These are phyloP conservation scores for Fusarium sterilihyphosum DNA, from an alignment of 2,329 filamentous ascomycete species.

Conservation along the genomic window DNA sequence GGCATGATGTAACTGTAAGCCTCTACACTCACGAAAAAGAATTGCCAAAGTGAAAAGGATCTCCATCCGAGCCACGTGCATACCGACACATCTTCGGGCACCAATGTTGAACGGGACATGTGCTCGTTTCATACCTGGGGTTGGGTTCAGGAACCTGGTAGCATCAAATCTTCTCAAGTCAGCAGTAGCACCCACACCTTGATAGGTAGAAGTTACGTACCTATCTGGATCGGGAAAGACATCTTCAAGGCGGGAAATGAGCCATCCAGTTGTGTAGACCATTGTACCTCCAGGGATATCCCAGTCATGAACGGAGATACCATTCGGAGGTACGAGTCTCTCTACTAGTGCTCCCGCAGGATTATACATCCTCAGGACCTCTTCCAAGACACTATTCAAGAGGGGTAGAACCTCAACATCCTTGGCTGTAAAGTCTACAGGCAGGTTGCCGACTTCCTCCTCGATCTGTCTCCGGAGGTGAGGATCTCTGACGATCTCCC, in stretches of 20 bases:
- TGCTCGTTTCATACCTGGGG: background rate
- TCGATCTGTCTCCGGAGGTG: background rate
- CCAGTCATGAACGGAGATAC: background rate
- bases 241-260: background rate
- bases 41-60: background rate
- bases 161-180: background rate
- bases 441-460: background rate
- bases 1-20: background rate
- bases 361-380: background rate
- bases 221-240: background rate
- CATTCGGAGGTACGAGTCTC: background rate
- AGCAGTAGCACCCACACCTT: accelerated
- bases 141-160: background rate
- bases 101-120: slow-evolving; percentile 11
- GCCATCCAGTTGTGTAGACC: slow-evolving; percentile 13
- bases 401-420: background rate
- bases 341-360: background rate
- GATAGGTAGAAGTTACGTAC: background rate
- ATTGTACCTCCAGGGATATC: background rate
- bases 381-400: background rate
- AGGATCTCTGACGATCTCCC: background rate
- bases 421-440: background rate
- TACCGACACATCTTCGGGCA: background rate
- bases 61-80: slow-evolving; percentile 14
- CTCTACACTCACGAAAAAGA: background rate